phyloP scores from a whole-genome alignment of 202 grass and related monocot species.

The Schoenoplectus tabernaemontani region DNA sequence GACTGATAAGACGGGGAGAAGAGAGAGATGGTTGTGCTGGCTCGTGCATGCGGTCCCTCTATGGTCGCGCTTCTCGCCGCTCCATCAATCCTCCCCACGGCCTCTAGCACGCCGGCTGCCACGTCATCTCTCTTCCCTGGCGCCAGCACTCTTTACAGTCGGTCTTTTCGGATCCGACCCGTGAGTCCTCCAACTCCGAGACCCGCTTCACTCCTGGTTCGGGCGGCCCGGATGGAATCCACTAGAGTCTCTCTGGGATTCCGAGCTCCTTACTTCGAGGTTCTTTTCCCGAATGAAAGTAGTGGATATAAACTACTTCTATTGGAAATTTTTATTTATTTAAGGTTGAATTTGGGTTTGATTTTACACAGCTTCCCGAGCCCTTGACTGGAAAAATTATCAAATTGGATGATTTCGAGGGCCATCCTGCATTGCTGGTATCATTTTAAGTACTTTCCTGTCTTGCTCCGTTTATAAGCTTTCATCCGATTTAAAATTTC shows the following conservation, averaged over 20 bases:
- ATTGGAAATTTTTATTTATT: background rate
- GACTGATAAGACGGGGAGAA: too few relatives aligned
- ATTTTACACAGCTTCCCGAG: constrained; percentile 59
- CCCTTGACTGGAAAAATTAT: constrained; percentile 58
- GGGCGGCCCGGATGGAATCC: constrained; percentile 50
- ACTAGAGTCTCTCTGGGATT: constrained; percentile 37
- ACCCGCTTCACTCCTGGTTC: constrained; percentile 27
- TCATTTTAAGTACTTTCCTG: constrained; percentile 9
- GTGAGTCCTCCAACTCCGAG: background rate
- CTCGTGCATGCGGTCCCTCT: constrained; percentile 5
- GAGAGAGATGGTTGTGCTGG: constrained; percentile 4
- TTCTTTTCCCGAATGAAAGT: background rate
- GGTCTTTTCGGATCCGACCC: background rate
- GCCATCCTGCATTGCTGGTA: constrained; percentile 59
- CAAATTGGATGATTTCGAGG: constrained; percentile 79
- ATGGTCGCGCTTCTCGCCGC: background rate
- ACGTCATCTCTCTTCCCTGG: background rate
- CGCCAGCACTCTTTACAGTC: background rate
- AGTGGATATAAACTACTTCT: background rate
- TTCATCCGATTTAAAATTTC: too few relatives aligned
- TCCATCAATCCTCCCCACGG: background rate
- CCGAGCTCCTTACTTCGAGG: constrained; percentile 73
- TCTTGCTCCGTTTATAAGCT: background rate
- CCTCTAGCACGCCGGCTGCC: background rate
- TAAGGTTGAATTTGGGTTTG: background rate